Evolutionary conservation across 345 rosid species (phyloP).

Genomic region (Citrus unshiu): DNA sequence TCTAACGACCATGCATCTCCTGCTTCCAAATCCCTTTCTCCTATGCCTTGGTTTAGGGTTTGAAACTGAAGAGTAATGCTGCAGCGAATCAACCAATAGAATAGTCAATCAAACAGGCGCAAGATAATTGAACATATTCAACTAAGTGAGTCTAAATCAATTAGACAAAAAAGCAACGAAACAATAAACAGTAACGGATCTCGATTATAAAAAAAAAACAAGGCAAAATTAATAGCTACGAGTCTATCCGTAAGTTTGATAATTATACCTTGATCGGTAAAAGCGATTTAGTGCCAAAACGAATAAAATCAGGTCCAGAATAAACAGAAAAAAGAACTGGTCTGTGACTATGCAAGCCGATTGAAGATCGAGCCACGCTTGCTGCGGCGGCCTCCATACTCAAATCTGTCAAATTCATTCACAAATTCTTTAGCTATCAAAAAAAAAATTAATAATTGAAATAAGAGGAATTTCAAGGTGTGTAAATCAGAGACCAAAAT

Average conservation of each 20-base stretch:
- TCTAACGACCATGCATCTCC: slow-evolving; percentile 42
- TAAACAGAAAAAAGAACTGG: slow-evolving; percentile 33
- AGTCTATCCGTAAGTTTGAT: neutral
- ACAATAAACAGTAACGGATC: neutral
- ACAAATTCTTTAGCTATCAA: neutral
- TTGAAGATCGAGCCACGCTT: slow-evolving; percentile 33
- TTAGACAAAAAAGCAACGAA: neutral
- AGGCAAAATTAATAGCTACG: neutral
- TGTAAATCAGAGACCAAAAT: neutral
- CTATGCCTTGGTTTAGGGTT: slow-evolving; percentile 24
- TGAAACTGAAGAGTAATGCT: slow-evolving; percentile 32
- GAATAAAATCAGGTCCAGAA: slow-evolving; percentile 26
- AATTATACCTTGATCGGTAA: slow-evolving; percentile 31
- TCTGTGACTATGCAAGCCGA: slow-evolving; percentile 28
- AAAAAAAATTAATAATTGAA: neutral
- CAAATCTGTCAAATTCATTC: neutral
- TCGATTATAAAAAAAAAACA: neutral
- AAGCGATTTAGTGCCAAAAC: slow-evolving; percentile 24
- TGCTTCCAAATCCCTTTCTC: slow-evolving; percentile 28
- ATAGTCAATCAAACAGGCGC: slow-evolving; percentile 2
- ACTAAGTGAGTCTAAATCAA: neutral
- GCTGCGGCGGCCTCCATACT: slow-evolving; percentile 48
- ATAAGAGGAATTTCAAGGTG: neutral
- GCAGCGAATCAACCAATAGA: slow-evolving; percentile 15
- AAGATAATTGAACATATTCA: neutral